phyloP scores from a whole-genome alignment of 257 asterid genomes.

The Anisodus acutangulus region DNA sequence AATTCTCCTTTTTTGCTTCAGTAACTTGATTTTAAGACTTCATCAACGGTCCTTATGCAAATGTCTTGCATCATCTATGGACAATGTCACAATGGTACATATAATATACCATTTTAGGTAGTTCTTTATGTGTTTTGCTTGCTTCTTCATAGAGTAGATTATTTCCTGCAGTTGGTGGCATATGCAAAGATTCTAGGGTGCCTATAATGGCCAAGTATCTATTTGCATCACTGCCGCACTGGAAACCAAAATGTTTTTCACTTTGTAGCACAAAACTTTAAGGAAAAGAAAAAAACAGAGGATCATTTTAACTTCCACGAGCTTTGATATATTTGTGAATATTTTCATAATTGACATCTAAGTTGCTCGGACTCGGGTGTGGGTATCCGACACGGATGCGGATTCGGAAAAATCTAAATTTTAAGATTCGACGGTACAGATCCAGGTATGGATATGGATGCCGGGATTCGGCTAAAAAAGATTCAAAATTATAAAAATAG shows the following conservation, averaged over 20 bases:
- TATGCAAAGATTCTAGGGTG: constrained; percentile 75
- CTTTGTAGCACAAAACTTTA: constrained; percentile 54
- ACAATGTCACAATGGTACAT: no score
- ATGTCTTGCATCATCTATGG: neutral
- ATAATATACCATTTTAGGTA: neutral
- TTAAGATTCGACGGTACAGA: no score
- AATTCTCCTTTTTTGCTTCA: neutral
- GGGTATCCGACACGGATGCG: no score
- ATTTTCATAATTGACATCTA: no score
- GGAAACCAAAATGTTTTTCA: constrained; percentile 48
- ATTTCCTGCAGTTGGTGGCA: constrained; percentile 82
- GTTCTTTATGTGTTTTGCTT: neutral
- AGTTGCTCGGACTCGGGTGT: no score
- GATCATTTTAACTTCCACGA: constrained; percentile 47
- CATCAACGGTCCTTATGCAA: neutral
- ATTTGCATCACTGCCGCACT: constrained; percentile 75
- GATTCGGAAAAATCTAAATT: no score
- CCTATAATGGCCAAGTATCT: constrained; percentile 85
- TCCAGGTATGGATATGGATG: no score
- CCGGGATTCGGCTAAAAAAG: no score
- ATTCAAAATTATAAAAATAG: no score
- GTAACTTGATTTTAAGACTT: no score
- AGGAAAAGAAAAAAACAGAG: constrained; percentile 50
- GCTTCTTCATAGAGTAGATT: constrained; percentile 68
- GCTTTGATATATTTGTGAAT: constrained; percentile 55